Percentiles rank a stretch among this genome's conserved stretches.
Conservation (phyloP, 129 eudicot genomes). For the Chrysanthemum lavandulifolium region DNA sequence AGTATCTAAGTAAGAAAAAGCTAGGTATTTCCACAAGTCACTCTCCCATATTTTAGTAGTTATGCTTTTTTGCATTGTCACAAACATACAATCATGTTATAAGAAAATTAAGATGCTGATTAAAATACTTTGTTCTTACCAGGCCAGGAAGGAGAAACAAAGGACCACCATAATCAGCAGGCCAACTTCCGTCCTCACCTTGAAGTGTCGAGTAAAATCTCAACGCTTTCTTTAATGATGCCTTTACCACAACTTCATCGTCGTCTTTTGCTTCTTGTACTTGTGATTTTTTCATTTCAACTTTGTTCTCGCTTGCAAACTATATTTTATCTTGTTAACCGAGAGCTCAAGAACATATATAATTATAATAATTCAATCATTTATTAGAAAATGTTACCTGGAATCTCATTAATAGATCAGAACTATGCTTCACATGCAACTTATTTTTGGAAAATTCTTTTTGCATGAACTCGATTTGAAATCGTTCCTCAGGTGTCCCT, state of each 20-base stretch:
- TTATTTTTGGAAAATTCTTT: conserved; percentile 39
- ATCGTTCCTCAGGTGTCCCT: conserved; percentile 48
- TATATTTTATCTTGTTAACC: conserved; percentile 6
- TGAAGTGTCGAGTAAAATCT: conserved; percentile 48
- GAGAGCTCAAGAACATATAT: neutral
- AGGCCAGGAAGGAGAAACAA: conserved; percentile 53
- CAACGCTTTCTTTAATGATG: conserved; percentile 43
- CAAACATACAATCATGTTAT: neutral
- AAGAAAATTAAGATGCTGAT: neutral
- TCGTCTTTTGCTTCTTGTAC: neutral
- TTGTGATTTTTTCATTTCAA: neutral
- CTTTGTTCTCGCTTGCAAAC: conserved; percentile 26
- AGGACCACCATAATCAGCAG: conserved; percentile 66
- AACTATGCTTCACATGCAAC: conserved; percentile 40
- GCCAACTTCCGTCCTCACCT: conserved; percentile 62
- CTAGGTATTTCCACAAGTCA: neutral
- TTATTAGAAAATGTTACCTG: conserved; percentile 38
- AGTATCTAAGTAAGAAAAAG: no score
- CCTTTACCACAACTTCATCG: conserved; percentile 32
- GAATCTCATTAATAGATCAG: conserved; percentile 53
- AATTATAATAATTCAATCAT: neutral
- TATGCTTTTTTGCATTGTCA: neutral
- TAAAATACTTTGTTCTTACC: conserved; percentile 25
- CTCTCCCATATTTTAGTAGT: neutral
- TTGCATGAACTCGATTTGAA: conserved; percentile 43